These are phyloP conservation scores for Tetrahymena borealis DNA, from an alignment of 73 alveolate species.

Conservation along the genomic window DNA sequence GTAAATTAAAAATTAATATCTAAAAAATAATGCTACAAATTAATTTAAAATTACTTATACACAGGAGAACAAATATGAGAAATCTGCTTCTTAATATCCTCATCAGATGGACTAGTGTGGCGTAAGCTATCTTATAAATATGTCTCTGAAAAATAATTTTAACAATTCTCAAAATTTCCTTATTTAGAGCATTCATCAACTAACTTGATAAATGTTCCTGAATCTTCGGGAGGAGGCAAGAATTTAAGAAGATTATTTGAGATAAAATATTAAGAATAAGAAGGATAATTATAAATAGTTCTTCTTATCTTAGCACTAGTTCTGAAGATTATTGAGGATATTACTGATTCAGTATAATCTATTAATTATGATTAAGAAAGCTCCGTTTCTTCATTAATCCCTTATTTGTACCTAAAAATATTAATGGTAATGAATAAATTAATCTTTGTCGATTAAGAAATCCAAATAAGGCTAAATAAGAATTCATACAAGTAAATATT, in stretches of 20 bases:
- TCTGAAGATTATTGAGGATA: background rate
- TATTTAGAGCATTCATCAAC: background rate
- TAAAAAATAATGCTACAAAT: background rate
- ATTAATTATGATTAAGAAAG: background rate
- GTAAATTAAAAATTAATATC: background rate
- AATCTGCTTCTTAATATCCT: background rate
- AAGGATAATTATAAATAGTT: background rate
- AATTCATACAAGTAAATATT: no score
- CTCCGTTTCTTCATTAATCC: background rate
- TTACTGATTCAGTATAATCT: background rate
- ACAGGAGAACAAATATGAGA: background rate
- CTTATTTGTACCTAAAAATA: background rate
- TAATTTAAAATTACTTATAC: background rate
- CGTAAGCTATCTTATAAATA: background rate
- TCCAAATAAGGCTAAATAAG: no score
- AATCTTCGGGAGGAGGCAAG: background rate
- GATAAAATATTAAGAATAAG: background rate
- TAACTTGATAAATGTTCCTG: background rate
- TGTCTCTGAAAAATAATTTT: background rate
- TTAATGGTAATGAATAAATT: no score
- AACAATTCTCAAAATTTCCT: background rate
- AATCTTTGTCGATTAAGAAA: no score
- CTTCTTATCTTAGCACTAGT: background rate
- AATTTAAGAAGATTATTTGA: background rate
- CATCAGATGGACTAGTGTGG: background rate